Conservation (phyloP, 179 eudicot species). For the Sideroxylon spinosum region DNA sequence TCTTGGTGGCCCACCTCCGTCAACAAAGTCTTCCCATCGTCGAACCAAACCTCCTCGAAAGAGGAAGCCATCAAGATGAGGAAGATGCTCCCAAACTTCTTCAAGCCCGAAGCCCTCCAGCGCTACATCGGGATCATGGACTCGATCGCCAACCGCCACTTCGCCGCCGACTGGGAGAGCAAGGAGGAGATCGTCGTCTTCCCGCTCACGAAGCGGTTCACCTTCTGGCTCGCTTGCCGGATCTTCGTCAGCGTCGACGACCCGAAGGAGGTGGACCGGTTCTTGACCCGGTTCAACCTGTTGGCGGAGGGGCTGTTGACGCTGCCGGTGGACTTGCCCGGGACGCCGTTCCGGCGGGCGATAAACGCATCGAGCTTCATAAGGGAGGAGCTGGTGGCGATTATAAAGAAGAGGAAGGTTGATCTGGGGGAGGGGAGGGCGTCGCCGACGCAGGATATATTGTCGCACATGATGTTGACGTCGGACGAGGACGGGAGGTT, state of each 20-base stretch:
- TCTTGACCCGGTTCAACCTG: neutral
- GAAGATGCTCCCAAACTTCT: constrained; percentile 13
- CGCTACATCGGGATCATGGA: constrained; percentile 9
- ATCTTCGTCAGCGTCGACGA: constrained; percentile 10
- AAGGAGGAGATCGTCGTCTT: neutral
- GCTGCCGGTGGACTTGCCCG: neutral
- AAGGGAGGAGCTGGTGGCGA: neutral
- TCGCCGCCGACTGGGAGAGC: neutral
- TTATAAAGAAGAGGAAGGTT: neutral
- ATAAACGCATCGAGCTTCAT: constrained; percentile 1
- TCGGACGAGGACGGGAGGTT: neutral
- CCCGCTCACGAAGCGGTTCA: constrained; percentile 9
- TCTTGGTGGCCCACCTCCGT: constrained; percentile 13
- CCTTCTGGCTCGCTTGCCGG: constrained; percentile 12
- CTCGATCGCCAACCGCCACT: neutral
- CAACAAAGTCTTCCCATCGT: constrained; percentile 4
- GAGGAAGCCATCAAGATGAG: constrained; percentile 8
- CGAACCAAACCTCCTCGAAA: neutral
- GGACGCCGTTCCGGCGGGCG: neutral
- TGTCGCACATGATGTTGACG: neutral
- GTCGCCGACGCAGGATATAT: constrained; percentile 1
- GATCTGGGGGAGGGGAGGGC: constrained; percentile 1
- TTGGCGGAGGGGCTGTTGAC: neutral
- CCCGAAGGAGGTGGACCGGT: neutral
- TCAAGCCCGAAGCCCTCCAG: neutral